Evolutionary conservation across 2,329 filamentous ascomycete species (phyloP), one percentile per base, ranked within the genome.

Genomic region (Stachybotrys elegans): DNA sequence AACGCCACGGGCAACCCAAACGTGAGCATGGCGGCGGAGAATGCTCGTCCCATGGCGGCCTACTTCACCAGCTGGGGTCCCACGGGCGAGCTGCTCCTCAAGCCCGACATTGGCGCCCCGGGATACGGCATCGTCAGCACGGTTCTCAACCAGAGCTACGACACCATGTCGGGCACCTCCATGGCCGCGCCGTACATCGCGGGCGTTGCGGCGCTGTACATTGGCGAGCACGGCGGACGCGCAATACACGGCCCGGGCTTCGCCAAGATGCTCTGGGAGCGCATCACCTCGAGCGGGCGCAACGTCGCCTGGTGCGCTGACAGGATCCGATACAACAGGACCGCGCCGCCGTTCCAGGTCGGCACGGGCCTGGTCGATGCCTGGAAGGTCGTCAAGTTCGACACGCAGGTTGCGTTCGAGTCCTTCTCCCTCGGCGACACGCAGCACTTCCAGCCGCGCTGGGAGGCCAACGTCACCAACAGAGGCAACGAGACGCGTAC

Each of bases 171-270:
- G 36, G 77, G 77, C 36, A 80, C 78, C 0, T 78, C 73, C 1
- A 79, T 81, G 76, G 70, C 76, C 1, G 70, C 70, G 5, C 76
- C 76, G 1, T 76, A 76, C 45, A 63, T 76, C 20, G 73, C 75
- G 29, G 76, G 73, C 13, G 60, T 74, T n/a, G 70, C 69, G 4
- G 71, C 70, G 6, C 55, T 75, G 21, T 73, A 69, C 48, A 63
- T 73, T 35, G 61, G 66, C 7, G 54, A 66, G 20, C 56, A 67
- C 42, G 70, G 70, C 3, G 69, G 70, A 2, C 63, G 69, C 14
- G 55, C 58, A 42, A 46, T 58, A 1, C 59, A 71, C 43, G 70
- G 70, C 3, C 50, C 54, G 11, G 55, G 52, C 1, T 58, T 66
- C 14, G 63, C 61, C 20, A 60, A 54, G 46, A 53, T 57, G 35